These are phyloP conservation scores for Buxus sempervirens DNA, from an alignment of 164 flowering plant genomes.

Conservation along the genomic window DNA sequence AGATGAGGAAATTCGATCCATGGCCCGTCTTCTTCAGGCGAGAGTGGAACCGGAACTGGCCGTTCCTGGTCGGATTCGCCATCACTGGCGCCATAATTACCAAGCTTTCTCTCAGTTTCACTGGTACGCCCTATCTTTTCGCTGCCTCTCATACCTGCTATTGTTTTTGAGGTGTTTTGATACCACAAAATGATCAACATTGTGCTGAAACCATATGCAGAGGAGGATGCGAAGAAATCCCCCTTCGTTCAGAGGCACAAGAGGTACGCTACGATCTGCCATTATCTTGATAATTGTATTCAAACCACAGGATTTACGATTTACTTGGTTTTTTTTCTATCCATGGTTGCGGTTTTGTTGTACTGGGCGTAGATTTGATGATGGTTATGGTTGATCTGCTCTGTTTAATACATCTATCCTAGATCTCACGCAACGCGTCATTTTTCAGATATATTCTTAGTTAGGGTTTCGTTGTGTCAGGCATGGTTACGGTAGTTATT, in stretches of 20 bases:
- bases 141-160: background rate
- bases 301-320: background rate
- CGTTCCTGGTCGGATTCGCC: slow-evolving; percentile 51
- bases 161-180: background rate
- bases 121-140: slow-evolving; percentile 23
- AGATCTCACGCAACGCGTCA: no score
- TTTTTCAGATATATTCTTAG: no score
- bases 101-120: slow-evolving; percentile 34
- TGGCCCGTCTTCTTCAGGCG: slow-evolving; percentile 48
- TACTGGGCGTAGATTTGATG: background rate
- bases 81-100: slow-evolving; percentile 42
- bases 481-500: no score
- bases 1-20: background rate
- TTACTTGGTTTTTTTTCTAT: background rate
- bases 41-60: slow-evolving; percentile 47
- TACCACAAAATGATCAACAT: background rate
- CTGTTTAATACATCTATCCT: no score
- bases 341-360: background rate
- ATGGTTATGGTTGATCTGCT: no score
- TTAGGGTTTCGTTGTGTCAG: no score
- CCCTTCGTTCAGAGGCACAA: slow-evolving; percentile 36
- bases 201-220: slow-evolving; percentile 14
- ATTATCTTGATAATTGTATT: no score
- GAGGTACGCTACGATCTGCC: slow-evolving; percentile 9
- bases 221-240: slow-evolving; percentile 43